Evolutionary conservation across 1,284 basidiomycete species (phyloP), one percentile per base, ranked within the genome.

Genomic region (Wolfiporia cocos): DNA sequence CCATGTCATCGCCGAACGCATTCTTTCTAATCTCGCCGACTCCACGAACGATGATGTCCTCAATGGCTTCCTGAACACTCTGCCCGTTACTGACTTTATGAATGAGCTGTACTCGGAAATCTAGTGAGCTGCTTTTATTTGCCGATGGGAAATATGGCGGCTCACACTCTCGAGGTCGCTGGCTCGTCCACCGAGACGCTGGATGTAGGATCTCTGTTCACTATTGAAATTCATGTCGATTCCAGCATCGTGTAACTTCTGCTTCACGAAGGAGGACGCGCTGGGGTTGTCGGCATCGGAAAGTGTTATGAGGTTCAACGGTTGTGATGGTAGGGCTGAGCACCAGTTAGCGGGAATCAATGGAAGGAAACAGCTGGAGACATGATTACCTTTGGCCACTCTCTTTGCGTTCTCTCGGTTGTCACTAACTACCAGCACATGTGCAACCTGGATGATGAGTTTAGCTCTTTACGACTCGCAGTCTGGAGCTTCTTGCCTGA

Each of bases 391-490:
- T 71, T 85, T 86, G 0, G 90, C 81, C 7, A 98, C 67, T 19
- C 78, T 73, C 61, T 94, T 97, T 1, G 81, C 74, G 41, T 92
- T 87, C 50, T 93, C 91, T 19, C 87, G 78, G 52, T 93, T 93
- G 59, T 98, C 92, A 52, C 88, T 90, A 26, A 94, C 71, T 34
- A 98, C 82, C 36, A 99, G 72, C 31, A 97, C 92, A 62, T 99
- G 95, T 0, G 95, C 95, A 42, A 92, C 71, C 80, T 80, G 23
- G 10, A 40, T 19, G 14, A 3, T 3, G 10, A 15, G 3, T n/a
- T n/a, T 37, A 11, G 33, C 18, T 3, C 30, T n/a, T 20, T 14
- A n/a, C n/a, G 19, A 37, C 39, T 14, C 14, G 29, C 41, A 11
- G 30, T 11, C 10, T 12, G 23, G 23, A n/a, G 19, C 12, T n/a